Evolutionary conservation across 2,329 filamentous ascomycete species (phyloP).

Genomic region (Colletotrichum sp.): DNA sequence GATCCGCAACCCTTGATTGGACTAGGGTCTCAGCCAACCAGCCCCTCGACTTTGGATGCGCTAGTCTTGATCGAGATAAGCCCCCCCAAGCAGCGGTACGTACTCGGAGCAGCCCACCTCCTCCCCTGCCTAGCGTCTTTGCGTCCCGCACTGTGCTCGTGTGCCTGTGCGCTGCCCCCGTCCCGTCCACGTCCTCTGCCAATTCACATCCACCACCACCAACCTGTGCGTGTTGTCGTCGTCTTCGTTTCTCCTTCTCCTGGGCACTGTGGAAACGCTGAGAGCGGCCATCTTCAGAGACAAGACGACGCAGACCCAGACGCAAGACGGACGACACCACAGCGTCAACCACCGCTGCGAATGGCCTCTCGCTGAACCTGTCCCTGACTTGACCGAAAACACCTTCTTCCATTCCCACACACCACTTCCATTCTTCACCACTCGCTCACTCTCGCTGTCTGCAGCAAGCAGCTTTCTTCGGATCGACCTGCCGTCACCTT

Average conservation of each 20-base stretch:
- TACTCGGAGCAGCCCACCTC: not conserved
- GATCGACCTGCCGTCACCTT: conserved; percentile 1
- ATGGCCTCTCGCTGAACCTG: conserved; percentile 6
- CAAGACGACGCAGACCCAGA: not conserved
- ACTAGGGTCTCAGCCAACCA: conserved; percentile 5
- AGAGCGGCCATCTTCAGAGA: conserved; percentile 4
- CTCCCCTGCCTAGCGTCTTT: not conserved
- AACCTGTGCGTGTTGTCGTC: not conserved
- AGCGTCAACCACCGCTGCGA: not conserved
- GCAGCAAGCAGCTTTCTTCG: not conserved
- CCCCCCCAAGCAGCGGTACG: not conserved
- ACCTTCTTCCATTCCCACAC: not conserved
- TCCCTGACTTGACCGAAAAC: not conserved
- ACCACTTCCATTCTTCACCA: not conserved
- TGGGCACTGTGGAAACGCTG: conserved; percentile 20
- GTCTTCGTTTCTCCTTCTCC: not conserved
- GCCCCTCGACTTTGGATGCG: not conserved
- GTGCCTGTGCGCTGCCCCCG: not conserved
- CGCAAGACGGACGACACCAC: not conserved
- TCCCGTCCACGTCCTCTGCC: not conserved
- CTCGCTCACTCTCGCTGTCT: not conserved
- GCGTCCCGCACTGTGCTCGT: not conserved
- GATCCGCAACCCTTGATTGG: not conserved
- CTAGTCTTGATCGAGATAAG: not conserved
- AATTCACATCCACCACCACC: not conserved